These are phyloP conservation scores for Cladophialophora yegresii DNA, from an alignment of 2,329 filamentous ascomycete genomes.

Conservation along the genomic window DNA sequence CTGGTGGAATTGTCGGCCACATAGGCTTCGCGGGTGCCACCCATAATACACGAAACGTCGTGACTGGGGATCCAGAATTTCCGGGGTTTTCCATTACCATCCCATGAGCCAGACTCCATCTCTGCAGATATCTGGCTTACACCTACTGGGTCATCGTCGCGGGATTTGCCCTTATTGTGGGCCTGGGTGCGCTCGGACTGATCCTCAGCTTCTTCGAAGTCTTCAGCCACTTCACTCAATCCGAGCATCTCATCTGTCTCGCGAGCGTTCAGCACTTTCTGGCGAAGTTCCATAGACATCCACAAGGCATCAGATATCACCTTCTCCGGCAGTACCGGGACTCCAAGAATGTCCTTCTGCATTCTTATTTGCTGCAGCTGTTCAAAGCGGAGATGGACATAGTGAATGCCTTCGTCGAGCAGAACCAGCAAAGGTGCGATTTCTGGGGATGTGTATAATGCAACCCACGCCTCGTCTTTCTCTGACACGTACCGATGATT, in stretches of 20 bases:
- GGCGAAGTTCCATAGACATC: slow-evolving; percentile 60
- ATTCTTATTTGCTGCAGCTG: slow-evolving; percentile 58
- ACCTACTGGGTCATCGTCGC: slow-evolving; percentile 34
- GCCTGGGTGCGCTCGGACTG: slow-evolving; percentile 16
- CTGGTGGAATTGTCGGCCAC: slow-evolving; percentile 50
- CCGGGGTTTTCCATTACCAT: slow-evolving; percentile 55
- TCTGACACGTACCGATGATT: slow-evolving; percentile 45
- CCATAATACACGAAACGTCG: slow-evolving; percentile 60
- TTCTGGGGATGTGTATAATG: slow-evolving; percentile 56
- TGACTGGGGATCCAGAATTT: slow-evolving; percentile 61
- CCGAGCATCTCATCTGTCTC: slow-evolving; percentile 57
- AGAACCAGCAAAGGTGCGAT: slow-evolving; percentile 59
- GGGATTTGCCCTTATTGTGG: slow-evolving; percentile 50
- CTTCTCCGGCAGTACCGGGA: slow-evolving; percentile 58
- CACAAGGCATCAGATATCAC: slow-evolving; percentile 59
- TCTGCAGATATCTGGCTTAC: slow-evolving; percentile 40
- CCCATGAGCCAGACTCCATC: slow-evolving; percentile 55
- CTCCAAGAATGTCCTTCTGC: slow-evolving; percentile 55
- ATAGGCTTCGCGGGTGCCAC: slow-evolving; percentile 56
- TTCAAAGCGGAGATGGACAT: slow-evolving; percentile 61
- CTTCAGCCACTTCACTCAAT: slow-evolving; percentile 47
- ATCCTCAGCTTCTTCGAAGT: slow-evolving; percentile 30
- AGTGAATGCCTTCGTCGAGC: slow-evolving; percentile 62
- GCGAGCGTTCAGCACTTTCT: slow-evolving; percentile 56
- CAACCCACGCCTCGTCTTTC: slow-evolving; percentile 52